Evolutionary conservation across 2,329 filamentous ascomycete genomes (phyloP).

Genomic region (Elsinoe necatrix): DNA sequence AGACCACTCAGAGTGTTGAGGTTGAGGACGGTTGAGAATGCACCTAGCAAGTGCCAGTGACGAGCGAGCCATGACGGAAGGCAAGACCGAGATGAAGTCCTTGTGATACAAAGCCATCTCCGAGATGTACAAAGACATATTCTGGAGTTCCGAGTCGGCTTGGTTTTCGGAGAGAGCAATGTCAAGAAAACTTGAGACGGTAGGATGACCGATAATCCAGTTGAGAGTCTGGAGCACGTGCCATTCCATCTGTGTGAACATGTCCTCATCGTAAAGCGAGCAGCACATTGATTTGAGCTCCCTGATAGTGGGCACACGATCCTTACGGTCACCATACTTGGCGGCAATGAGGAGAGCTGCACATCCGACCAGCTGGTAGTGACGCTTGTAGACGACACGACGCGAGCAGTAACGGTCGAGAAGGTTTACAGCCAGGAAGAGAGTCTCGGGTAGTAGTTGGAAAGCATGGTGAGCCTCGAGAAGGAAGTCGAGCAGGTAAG

Average conservation of each 20-base stretch:
- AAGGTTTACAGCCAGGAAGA: constrained; percentile 94
- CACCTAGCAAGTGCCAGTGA: constrained; percentile 79
- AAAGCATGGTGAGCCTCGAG: constrained; percentile 96
- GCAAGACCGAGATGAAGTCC: constrained; percentile 88
- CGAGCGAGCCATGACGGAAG: constrained; percentile 82
- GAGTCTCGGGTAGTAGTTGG: constrained; percentile 82
- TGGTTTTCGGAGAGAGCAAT: constrained; percentile 67
- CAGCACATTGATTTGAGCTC: constrained; percentile 99
- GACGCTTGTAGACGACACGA: constrained; percentile 95
- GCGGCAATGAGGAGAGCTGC: constrained; percentile 91
- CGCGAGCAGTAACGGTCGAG: constrained; percentile 97
- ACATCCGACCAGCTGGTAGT: constrained; percentile 96
- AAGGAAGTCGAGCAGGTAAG: constrained; percentile 95
- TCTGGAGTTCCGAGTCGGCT: constrained; percentile 79
- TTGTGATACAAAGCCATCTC: constrained; percentile 95
- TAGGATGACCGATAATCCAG: constrained; percentile 93
- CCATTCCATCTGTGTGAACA: constrained; percentile 99
- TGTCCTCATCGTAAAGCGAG: constrained; percentile 93
- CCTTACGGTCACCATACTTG: constrained; percentile 98
- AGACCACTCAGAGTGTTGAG: constrained; percentile 64
- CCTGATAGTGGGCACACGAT: constrained; percentile 92
- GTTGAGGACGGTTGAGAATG: constrained; percentile 72
- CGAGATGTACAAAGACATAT: constrained; percentile 88
- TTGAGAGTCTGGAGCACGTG: constrained; percentile 95
- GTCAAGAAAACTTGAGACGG: constrained; percentile 87